phyloP scores from a whole-genome alignment of 2,329 filamentous ascomycete genomes.

The Aaosphaeria pasadenensis region DNA sequence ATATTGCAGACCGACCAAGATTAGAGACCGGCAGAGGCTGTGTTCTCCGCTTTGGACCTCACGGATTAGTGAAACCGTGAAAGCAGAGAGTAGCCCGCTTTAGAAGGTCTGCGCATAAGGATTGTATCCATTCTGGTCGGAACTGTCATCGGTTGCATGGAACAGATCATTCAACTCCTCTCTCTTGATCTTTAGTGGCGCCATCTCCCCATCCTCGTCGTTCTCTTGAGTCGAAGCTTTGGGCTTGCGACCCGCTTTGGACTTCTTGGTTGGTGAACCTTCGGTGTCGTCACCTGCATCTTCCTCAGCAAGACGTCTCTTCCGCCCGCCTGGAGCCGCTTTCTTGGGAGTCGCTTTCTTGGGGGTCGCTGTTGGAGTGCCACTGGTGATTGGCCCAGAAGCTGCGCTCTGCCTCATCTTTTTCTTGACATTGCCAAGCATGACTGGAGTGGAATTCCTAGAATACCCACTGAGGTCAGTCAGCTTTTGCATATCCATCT shows the following conservation, averaged over 20 bases:
- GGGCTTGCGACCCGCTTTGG: not conserved
- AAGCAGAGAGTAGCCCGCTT: too few species aligned
- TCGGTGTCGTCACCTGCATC: not conserved
- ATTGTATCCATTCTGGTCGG: too few species aligned
- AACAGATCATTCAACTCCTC: too few species aligned
- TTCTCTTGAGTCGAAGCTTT: not conserved
- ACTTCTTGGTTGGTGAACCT: slow-evolving; percentile 1
- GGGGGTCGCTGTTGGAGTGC: slow-evolving; percentile 6
- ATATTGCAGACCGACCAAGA: too few species aligned
- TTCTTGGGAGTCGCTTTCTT: slow-evolving; percentile 18
- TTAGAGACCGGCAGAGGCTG: too few species aligned
- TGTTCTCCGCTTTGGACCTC: too few species aligned
- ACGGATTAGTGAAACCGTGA: too few species aligned
- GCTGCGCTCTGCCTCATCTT: slow-evolving; percentile 23
- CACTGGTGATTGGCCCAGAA: not conserved
- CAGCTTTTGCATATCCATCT: slow-evolving; percentile 18
- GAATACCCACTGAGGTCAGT: slow-evolving; percentile 25
- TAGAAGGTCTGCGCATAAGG: too few species aligned
- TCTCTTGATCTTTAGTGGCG: slow-evolving; percentile 10
- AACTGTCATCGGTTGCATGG: too few species aligned
- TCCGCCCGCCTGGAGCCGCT: not conserved
- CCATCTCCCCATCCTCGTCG: slow-evolving; percentile 16
- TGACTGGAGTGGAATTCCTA: slow-evolving; percentile 19
- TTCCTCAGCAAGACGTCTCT: slow-evolving; percentile 1
- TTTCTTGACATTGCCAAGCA: slow-evolving; percentile 28